A percentile compares a stretch with the other conserved stretches of the same genome.
phyloP scores from a whole-genome alignment of 305 asterid species.

The Fraxinus paxiana region DNA sequence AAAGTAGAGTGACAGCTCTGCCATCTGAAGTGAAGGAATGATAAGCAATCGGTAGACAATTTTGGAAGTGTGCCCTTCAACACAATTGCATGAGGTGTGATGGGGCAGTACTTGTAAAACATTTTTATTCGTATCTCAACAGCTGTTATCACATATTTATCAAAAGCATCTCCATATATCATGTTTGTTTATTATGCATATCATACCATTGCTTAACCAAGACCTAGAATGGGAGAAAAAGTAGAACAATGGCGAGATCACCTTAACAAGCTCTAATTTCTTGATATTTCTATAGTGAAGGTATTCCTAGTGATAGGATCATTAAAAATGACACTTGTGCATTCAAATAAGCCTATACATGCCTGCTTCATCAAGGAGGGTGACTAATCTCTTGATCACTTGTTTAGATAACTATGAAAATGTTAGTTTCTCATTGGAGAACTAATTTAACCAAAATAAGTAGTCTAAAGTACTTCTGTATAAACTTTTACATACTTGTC shows the following conservation, averaged over 20 bases:
- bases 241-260: neutral
- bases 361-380: neutral
- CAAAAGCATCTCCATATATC: neutral
- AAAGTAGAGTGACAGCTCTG: neutral
- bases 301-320: neutral
- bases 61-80: neutral
- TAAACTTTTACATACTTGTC: neutral
- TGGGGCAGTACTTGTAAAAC: neutral
- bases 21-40: neutral
- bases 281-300: neutral
- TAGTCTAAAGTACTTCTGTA: neutral
- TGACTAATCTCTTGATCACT: neutral
- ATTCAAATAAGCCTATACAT: neutral
- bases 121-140: neutral
- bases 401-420: neutral
- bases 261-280: neutral
- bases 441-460: neutral
- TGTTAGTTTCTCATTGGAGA: neutral
- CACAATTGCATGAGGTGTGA: neutral
- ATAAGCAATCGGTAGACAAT: neutral
- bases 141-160: neutral
- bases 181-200: neutral
- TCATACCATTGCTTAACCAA: neutral
- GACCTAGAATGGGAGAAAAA: neutral
- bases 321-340: neutral